Percentiles rank a stretch among this genome's conserved stretches.
Conservation (phyloP, 768 basidiomycete genomes). For the Roridomyces roridus region DNA sequence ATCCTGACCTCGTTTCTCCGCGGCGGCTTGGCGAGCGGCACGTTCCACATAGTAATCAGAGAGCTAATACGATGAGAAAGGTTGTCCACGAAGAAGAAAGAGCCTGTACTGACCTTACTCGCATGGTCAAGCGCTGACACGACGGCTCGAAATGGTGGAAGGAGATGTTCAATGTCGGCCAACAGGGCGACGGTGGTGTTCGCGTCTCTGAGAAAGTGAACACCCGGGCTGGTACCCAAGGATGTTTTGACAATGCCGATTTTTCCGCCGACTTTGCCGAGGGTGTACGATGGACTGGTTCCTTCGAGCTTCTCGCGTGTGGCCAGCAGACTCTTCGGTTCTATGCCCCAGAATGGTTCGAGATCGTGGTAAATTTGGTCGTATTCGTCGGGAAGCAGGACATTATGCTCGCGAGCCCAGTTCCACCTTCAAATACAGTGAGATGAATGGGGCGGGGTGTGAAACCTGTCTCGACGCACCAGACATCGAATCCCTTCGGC, state of each 20-base stretch:
- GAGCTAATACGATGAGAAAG: slow-evolving; percentile 14
- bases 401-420: slow-evolving; percentile 68
- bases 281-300: slow-evolving; percentile 46
- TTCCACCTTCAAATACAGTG: slow-evolving; percentile 46
- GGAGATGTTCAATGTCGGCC: slow-evolving; percentile 41
- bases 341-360: slow-evolving; percentile 82
- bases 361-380: slow-evolving; percentile 77
- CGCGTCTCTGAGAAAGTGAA: slow-evolving; percentile 43
- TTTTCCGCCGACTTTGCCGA: slow-evolving; percentile 41
- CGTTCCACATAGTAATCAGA: slow-evolving; percentile 29
- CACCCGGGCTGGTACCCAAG: slow-evolving; percentile 41
- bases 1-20: slow-evolving; percentile 22
- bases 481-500: slow-evolving; percentile 86
- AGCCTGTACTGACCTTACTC: slow-evolving; percentile 40
- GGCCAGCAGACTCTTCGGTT: slow-evolving; percentile 44
- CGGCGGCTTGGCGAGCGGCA: slow-evolving; percentile 29
- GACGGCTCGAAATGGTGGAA: slow-evolving; percentile 54
- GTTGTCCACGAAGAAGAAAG: too few species aligned
- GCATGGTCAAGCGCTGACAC: slow-evolving; percentile 52
- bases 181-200: slow-evolving; percentile 42
- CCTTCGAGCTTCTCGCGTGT: slow-evolving; percentile 43
- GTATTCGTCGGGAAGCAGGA: slow-evolving; percentile 88
- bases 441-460: neutral
- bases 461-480: slow-evolving; percentile 59
- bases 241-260: slow-evolving; percentile 41